These are phyloP conservation scores for Pseudovirgaria hyperparasitica DNA, from an alignment of 2,329 filamentous ascomycete species.

Conservation along the genomic window DNA sequence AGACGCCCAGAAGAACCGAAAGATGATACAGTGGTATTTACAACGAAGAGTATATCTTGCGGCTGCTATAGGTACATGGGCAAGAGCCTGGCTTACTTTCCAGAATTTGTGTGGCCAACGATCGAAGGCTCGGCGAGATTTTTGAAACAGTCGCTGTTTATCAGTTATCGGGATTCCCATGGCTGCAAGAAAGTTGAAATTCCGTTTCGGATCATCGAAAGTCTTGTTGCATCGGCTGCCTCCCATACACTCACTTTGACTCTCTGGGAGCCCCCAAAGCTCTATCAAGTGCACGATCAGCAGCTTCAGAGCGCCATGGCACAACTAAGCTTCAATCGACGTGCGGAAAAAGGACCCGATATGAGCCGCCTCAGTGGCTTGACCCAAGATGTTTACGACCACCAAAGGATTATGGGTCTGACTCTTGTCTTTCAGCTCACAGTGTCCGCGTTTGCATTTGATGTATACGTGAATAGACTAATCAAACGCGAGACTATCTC, in stretches of 20 bases:
- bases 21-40: conserved; percentile 5
- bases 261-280: conserved; percentile 24
- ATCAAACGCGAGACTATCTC: conserved; percentile 5
- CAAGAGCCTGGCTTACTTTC: conserved; percentile 19
- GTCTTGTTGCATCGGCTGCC: conserved; percentile 18
- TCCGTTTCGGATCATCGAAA: conserved; percentile 29
- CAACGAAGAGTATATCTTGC: conserved; percentile 3
- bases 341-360: conserved; percentile 1
- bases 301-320: conserved; percentile 6
- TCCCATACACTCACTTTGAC: conserved; percentile 22
- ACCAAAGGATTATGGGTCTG: conserved; percentile 23
- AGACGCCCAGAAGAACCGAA: conserved; percentile 1
- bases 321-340: conserved; percentile 3
- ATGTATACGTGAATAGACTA: conserved; percentile 4
- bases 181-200: conserved; percentile 26
- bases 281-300: conserved; percentile 17
- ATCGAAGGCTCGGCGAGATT: conserved; percentile 18
- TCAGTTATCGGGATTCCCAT: conserved; percentile 5
- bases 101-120: conserved; percentile 24
- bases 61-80: conserved; percentile 26
- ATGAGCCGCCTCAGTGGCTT: conserved; percentile 5
- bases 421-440: conserved; percentile 35
- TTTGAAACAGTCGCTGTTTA: conserved; percentile 17
- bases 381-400: conserved; percentile 17
- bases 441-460: conserved; percentile 9